Conservation (phyloP, 2,329 filamentous ascomycete species). For the Teratosphaeriaceae sp. region DNA sequence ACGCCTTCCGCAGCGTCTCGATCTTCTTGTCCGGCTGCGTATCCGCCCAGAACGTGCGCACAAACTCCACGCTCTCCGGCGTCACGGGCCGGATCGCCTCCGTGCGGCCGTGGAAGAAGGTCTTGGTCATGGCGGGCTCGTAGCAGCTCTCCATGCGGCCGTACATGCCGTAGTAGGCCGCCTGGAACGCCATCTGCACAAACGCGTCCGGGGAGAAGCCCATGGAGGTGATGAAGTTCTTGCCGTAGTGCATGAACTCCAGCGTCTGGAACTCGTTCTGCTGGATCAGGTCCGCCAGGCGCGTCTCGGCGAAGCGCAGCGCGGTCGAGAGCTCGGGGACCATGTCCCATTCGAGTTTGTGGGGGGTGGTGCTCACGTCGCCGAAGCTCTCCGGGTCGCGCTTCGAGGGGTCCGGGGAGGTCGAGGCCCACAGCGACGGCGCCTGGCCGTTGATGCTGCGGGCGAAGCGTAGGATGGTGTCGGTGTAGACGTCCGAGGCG, state of each 20-base stretch:
- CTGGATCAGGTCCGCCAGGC: slow-evolving; percentile 86
- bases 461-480: slow-evolving; percentile 93
- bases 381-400: slow-evolving; percentile 87
- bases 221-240: slow-evolving; percentile 96
- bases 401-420: slow-evolving; percentile 86
- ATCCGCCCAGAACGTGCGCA: slow-evolving; percentile 92
- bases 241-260: slow-evolving; percentile 83
- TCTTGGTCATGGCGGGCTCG: slow-evolving; percentile 97
- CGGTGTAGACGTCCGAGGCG: slow-evolving; percentile 92
- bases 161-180: slow-evolving; percentile 94
- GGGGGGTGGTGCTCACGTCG: slow-evolving; percentile 85
- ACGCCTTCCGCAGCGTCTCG: slow-evolving; percentile 75
- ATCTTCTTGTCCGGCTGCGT: slow-evolving; percentile 77
- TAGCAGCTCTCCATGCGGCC: slow-evolving; percentile 92
- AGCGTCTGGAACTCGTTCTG: slow-evolving; percentile 95
- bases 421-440: slow-evolving; percentile 83
- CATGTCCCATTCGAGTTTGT: slow-evolving; percentile 98
- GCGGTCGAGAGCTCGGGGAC: slow-evolving; percentile 83
- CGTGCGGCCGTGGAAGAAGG: slow-evolving; percentile 86
- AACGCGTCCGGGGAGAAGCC: slow-evolving; percentile 96
- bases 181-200: slow-evolving; percentile 98
- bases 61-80: slow-evolving; percentile 75
- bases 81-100: slow-evolving; percentile 88
- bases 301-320: slow-evolving; percentile 88
- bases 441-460: slow-evolving; percentile 92